Evolutionary conservation across 2,329 filamentous ascomycete genomes (phyloP).

Genomic region (Sporothrix protearum): DNA sequence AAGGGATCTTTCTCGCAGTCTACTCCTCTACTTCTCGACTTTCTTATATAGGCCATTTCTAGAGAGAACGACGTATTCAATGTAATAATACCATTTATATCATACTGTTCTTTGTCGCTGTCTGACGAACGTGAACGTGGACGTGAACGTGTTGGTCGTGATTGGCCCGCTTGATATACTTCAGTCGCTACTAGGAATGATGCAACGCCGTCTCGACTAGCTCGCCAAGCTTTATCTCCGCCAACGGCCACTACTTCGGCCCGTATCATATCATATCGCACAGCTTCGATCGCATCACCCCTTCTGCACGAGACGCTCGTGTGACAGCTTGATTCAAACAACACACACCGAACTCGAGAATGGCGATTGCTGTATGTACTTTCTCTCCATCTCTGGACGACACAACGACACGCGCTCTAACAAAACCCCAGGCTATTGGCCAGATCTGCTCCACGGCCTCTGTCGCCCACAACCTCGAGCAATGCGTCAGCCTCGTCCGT

Average conservation of each 20-base stretch:
- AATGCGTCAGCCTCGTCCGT: constrained; percentile 68
- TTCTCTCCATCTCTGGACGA: not conserved
- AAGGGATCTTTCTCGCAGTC: not conserved
- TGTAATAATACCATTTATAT: constrained; percentile 6
- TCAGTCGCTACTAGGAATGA: not conserved
- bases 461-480: constrained; percentile 72
- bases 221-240: constrained; percentile 11
- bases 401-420: not conserved
- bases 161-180: not conserved
- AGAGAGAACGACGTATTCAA: not conserved
- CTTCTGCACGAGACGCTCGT: not conserved
- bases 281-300: constrained; percentile 3
- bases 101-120: not conserved
- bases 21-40: not conserved
- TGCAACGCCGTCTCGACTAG: constrained; percentile 1
- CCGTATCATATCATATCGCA: not conserved
- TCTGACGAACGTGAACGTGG: not conserved
- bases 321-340: not conserved
- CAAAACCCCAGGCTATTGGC: constrained; percentile 65
- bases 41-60: constrained; percentile 1
- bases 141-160: not conserved
- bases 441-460: constrained; percentile 84
- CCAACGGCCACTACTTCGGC: not conserved
- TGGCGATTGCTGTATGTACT: constrained; percentile 15
- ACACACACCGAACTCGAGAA: not conserved